Evolutionary conservation across 2,329 filamentous ascomycete genomes (phyloP).

Genomic region (Nothophaeocryptopus gaeumannii): DNA sequence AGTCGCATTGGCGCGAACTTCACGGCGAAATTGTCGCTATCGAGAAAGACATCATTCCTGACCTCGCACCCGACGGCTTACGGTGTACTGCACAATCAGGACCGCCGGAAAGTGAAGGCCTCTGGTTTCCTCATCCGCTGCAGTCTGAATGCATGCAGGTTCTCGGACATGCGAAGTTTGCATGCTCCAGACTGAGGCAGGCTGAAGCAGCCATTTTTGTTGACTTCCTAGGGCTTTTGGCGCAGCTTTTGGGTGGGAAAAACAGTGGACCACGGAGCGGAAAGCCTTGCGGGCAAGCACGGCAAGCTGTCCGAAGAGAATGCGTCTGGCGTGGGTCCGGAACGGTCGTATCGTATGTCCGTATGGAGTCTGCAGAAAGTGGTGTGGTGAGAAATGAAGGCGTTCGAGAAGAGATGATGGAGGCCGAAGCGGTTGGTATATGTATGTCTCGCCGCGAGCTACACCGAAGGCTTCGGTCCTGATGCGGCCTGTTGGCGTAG

Average conservation of each 20-base stretch:
- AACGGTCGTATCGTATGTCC: too few relatives aligned
- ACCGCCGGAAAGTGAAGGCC: slow-evolving; percentile 13
- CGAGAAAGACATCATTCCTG: slow-evolving; percentile 1
- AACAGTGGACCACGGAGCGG: slow-evolving; percentile 13
- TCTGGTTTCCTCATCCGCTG: slow-evolving; percentile 1
- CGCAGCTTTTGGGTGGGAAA: slow-evolving; percentile 8
- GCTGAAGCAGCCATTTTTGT: not conserved
- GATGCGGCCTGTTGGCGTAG: slow-evolving; percentile 3
- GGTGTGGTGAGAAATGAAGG: not conserved
- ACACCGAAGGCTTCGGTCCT: slow-evolving; percentile 11
- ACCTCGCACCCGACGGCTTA: not conserved
- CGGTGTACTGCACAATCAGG: not conserved
- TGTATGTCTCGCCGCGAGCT: slow-evolving; percentile 8
- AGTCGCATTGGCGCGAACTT: not conserved
- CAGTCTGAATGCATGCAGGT: too few relatives aligned
- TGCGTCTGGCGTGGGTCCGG: too few relatives aligned
- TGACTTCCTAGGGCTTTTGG: slow-evolving; percentile 1
- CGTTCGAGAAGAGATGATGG: not conserved
- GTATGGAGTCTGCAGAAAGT: not conserved
- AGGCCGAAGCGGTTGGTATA: not conserved
- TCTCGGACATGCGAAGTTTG: too few relatives aligned
- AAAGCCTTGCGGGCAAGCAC: not conserved
- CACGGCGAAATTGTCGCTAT: slow-evolving; percentile 14
- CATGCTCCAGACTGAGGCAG: not conserved
- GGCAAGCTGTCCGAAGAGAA: too few relatives aligned